Conservation (phyloP, 441 rosid genomes). For the Erodium texanum region DNA sequence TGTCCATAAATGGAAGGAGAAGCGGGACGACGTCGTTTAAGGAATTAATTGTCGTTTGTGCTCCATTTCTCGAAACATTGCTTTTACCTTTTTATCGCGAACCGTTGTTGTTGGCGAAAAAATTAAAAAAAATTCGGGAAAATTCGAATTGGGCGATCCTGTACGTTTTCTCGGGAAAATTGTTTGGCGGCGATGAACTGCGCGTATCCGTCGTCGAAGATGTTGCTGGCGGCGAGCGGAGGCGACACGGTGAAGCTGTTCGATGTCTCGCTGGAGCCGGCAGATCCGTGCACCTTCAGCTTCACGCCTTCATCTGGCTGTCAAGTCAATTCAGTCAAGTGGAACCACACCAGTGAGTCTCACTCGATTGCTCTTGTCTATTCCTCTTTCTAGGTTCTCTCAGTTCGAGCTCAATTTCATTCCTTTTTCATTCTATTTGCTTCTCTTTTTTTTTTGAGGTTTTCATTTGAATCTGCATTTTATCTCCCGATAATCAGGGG, state of each 20-base stretch:
- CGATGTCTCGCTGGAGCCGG: slow-evolving; percentile 57
- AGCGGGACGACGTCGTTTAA: too few relatives aligned
- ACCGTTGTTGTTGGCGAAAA: too few relatives aligned
- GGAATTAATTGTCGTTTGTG: too few relatives aligned
- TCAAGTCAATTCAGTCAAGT: slow-evolving; percentile 74
- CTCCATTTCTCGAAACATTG: too few relatives aligned
- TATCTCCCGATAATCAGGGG: not conserved
- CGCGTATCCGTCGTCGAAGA: slow-evolving; percentile 54
- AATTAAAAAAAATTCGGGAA: too few relatives aligned
- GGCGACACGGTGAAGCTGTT: slow-evolving; percentile 90
- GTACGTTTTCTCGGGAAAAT: slow-evolving; percentile 6
- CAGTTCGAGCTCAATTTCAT: not conserved
- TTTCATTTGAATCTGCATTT: not conserved
- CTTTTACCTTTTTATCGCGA: too few relatives aligned
- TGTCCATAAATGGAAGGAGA: too few relatives aligned
- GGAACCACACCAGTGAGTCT: slow-evolving; percentile 80
- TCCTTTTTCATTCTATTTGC: not conserved
- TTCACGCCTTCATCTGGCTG: slow-evolving; percentile 66
- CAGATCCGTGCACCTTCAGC: slow-evolving; percentile 68
- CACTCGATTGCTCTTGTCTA: too few relatives aligned
- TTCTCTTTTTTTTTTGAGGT: not conserved
- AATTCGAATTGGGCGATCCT: not conserved
- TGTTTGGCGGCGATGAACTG: slow-evolving; percentile 29
- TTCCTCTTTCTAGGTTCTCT: too few relatives aligned
- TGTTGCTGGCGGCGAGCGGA: slow-evolving; percentile 65